Base-by-base conservation (phyloP, 176 grass and related monocot species). In the Guadua angustifolia region DNA sequence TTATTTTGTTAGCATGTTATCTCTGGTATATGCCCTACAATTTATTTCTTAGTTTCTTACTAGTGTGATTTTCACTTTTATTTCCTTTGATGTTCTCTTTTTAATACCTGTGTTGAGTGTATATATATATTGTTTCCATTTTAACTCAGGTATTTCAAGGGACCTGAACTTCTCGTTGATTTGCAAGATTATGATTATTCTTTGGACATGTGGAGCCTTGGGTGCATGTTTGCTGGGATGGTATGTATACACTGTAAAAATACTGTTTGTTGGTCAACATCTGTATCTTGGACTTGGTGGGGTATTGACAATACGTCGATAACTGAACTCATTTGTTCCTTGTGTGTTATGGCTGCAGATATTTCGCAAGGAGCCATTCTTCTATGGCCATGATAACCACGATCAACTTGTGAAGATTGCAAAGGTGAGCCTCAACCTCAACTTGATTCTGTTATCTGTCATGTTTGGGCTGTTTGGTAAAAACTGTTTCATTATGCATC, bases 281-380 rank as follows among this genome's bases (percentile, higher is more conserved):
- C 51, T 82, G 46, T 73, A 78, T 66, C 33, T 81, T 32, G 9
- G 15, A 22, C 7, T 15, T 22, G 25, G 32, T 91, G 65, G 39
- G 29, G 55, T 64, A 58, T 81, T 84, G 56, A 21, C 38, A 64
- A n/a, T 79, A 55, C 42, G 39, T 74, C 12, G 21, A 24, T 84
- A 58, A 11, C 47, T 39, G 39, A 25, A 84, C 73, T 83, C 43
- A 78, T 60, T 70, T 69, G 13, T 80, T 62, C 26, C n/a, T 45
- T 65, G n/a, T 79, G 29, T 86, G 60, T 77, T 35, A 53, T 94
- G 73, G 40, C 81, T 88, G 61, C 80, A 99, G 97, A 96, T 99
- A 88, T 99, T 99, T 86, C 97, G 97, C 73, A 99, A 99, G 89
- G 97, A 99, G 55, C 97, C 97, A 21, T 99, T 99, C 82, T 99